These are phyloP conservation scores for Lachnum nothofagi DNA, from an alignment of 2,329 filamentous ascomycete species.

Conservation along the genomic window DNA sequence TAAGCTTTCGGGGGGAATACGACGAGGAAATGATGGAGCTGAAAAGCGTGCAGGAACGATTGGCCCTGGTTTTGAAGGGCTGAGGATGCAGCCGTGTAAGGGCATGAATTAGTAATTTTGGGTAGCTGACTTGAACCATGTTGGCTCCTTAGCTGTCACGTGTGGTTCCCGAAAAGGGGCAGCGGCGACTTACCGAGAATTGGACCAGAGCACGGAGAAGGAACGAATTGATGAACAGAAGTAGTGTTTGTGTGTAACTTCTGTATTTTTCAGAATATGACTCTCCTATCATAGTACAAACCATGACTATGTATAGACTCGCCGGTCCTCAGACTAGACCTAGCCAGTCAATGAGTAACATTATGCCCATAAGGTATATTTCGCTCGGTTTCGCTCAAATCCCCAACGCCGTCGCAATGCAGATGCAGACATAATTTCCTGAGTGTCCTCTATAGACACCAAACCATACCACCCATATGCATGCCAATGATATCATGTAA, in stretches of 20 bases:
- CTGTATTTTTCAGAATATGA: neutral
- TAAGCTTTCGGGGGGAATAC: neutral
- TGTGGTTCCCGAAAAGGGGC: no score
- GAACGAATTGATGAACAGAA: neutral
- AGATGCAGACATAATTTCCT: neutral
- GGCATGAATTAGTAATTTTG: no score
- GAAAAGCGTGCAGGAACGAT: neutral
- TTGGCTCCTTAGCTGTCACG: no score
- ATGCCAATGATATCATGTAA: neutral
- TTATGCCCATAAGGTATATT: slow-evolving; percentile 4
- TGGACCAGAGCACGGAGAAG: neutral
- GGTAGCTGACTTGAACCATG: no score
- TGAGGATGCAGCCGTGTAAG: neutral
- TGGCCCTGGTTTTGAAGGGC: neutral
- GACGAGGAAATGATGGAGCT: neutral
- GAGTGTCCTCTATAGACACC: neutral
- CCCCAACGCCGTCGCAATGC: slow-evolving; percentile 11
- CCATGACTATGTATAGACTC: neutral
- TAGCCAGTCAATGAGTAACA: slow-evolving; percentile 2
- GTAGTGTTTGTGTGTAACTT: neutral
- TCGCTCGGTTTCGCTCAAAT: neutral
- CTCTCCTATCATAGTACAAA: neutral
- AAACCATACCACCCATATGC: neutral
- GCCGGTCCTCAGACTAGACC: neutral
- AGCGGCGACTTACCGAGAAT: no score